Conservation (phyloP, 495 filamentous ascomycete species). For the Thozetella sp. region DNA sequence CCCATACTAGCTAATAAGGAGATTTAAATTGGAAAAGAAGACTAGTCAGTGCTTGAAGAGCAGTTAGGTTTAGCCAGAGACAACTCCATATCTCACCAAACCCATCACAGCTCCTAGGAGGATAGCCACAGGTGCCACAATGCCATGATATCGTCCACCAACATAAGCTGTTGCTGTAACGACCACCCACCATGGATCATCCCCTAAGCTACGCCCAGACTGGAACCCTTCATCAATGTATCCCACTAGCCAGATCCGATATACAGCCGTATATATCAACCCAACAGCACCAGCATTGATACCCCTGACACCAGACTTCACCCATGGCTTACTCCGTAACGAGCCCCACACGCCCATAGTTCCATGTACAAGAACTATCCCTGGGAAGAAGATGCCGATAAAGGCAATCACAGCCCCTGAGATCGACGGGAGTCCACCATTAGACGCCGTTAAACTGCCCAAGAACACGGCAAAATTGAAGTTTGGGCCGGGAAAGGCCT, state of each 20-base stretch:
- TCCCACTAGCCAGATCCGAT: slow-evolving; percentile 79
- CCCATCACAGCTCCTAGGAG: slow-evolving; percentile 66
- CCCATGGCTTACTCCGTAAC: slow-evolving; percentile 52
- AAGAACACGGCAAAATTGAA: slow-evolving; percentile 89
- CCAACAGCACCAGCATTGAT: slow-evolving; percentile 79
- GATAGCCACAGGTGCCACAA: slow-evolving; percentile 65
- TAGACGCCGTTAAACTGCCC: slow-evolving; percentile 59
- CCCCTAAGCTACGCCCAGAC: slow-evolving; percentile 58
- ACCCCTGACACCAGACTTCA: slow-evolving; percentile 63
- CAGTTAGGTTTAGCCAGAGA: slow-evolving; percentile 15
- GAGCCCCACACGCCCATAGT: slow-evolving; percentile 72
- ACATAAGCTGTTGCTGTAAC: slow-evolving; percentile 65
- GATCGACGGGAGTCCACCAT: slow-evolving; percentile 24
- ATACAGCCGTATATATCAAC: slow-evolving; percentile 84
- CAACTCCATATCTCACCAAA: slow-evolving; percentile 64
- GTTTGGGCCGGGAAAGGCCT: slow-evolving; percentile 84
- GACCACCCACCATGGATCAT: slow-evolving; percentile 79
- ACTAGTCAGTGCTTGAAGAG: too few relatives aligned
- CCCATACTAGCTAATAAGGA: too few relatives aligned
- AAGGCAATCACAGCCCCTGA: slow-evolving; percentile 61
- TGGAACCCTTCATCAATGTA: slow-evolving; percentile 59
- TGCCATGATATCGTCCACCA: slow-evolving; percentile 61
- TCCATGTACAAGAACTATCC: slow-evolving; percentile 65
- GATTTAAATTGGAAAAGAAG: too few relatives aligned
- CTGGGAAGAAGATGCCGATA: slow-evolving; percentile 74